These are phyloP conservation scores for Fusarium sp. DNA, from an alignment of 2,329 filamentous ascomycete species.

Conservation along the genomic window DNA sequence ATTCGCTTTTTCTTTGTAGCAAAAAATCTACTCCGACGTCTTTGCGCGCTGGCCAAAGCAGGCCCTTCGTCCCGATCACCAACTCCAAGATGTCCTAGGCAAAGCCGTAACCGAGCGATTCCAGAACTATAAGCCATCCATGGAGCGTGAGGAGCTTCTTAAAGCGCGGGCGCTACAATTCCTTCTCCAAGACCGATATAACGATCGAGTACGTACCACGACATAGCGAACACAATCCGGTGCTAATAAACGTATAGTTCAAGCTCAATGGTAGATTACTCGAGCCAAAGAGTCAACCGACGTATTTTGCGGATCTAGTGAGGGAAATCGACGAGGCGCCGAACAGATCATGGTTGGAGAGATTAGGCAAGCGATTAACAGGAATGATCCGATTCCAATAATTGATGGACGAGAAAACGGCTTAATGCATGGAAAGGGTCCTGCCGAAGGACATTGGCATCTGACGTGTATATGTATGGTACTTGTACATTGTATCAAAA, in stretches of 20 bases:
- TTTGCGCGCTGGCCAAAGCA: conserved; percentile 70
- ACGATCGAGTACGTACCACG: conserved; percentile 57
- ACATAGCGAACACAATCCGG: background rate
- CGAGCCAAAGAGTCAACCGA: conserved; percentile 69
- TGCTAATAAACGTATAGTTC: conserved; percentile 43
- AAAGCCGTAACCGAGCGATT: conserved; percentile 50
- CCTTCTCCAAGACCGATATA: conserved; percentile 68
- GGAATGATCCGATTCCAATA: conserved; percentile 69
- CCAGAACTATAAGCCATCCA: conserved; percentile 44
- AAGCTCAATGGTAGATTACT: conserved; percentile 60
- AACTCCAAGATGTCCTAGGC: conserved; percentile 66
- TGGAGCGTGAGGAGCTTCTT: conserved; percentile 60
- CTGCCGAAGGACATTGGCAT: conserved; percentile 29
- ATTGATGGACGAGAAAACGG: conserved; percentile 21
- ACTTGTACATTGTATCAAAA: conserved; percentile 43
- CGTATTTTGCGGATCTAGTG: conserved; percentile 69
- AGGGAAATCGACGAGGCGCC: conserved; percentile 72
- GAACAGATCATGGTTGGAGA: conserved; percentile 61
- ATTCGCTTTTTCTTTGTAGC: conserved; percentile 30
- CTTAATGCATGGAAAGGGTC: conserved; percentile 24
- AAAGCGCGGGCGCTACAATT: conserved; percentile 69
- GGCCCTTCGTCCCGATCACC: conserved; percentile 68
- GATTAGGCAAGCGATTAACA: conserved; percentile 62
- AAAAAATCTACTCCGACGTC: conserved; percentile 50
- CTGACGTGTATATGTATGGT: conserved; percentile 36